These are phyloP conservation scores for Calonectria pseudoreteaudii DNA, from an alignment of 2,329 filamentous ascomycete species.

Conservation along the genomic window DNA sequence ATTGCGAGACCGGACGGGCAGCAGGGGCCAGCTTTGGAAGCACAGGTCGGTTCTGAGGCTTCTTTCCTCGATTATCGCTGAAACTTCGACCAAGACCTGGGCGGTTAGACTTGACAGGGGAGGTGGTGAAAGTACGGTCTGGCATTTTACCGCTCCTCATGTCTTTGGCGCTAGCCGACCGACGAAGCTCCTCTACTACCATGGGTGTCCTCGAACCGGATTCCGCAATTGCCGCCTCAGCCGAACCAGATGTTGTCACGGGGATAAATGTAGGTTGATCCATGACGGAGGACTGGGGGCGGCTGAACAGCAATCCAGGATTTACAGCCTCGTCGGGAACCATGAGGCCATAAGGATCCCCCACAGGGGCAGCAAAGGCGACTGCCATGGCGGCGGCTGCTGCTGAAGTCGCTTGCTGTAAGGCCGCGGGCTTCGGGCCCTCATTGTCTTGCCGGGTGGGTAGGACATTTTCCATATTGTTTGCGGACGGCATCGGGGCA, in stretches of 20 bases:
- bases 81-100: conserved; percentile 66
- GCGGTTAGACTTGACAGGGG: conserved; percentile 64
- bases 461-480: conserved; percentile 52
- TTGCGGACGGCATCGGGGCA: conserved; percentile 40
- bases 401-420: conserved; percentile 38
- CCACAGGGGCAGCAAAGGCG: conserved; percentile 57
- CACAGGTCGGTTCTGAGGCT: conserved; percentile 52
- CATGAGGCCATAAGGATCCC: conserved; percentile 64
- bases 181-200: conserved; percentile 53
- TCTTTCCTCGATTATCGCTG: conserved; percentile 65
- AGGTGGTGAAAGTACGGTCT: conserved; percentile 58
- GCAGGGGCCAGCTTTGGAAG: conserved; percentile 63
- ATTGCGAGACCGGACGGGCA: conserved; percentile 50
- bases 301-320: conserved; percentile 69
- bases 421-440: conserved; percentile 62
- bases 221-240: conserved; percentile 42
- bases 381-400: conserved; percentile 50
- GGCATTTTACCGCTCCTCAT: conserved; percentile 54
- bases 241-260: conserved; percentile 44
- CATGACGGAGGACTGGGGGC: conserved; percentile 61
- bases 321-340: conserved; percentile 64
- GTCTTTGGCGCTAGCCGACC: conserved; percentile 60
- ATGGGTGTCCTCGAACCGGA: conserved; percentile 41
- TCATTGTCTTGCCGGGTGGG: conserved; percentile 57
- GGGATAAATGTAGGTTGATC: conserved; percentile 50